phyloP scores from a whole-genome alignment of 2,329 filamentous ascomycete species.

The Pestalotiopsis sp. region DNA sequence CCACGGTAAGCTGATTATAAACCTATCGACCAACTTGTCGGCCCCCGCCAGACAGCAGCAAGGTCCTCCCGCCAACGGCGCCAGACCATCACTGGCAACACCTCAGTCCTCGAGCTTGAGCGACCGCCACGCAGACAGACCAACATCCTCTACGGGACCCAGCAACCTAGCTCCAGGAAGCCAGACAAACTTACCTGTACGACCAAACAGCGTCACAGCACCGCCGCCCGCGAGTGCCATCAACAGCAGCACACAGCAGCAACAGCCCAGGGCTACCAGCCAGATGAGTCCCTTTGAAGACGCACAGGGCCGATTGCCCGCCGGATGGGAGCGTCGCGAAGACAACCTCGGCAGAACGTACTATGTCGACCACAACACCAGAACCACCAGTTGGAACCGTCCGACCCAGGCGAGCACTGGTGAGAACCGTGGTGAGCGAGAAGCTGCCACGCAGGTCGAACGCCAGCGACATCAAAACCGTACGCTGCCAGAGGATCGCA shows the following conservation, averaged over 20 bases:
- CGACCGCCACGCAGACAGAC: constrained; percentile 46
- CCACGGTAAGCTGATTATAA: constrained; percentile 95
- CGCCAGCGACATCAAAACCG: constrained; percentile 92
- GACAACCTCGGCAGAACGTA: constrained; percentile 95
- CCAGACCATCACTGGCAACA: constrained; percentile 44
- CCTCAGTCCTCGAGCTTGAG: constrained; percentile 46
- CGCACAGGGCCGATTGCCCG: constrained; percentile 85
- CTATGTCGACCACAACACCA: constrained; percentile 96
- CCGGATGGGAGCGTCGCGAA: constrained; percentile 94
- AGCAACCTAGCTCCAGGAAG: constrained; percentile 44
- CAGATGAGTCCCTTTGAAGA: constrained; percentile 94
- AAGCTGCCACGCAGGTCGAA: constrained; percentile 90
- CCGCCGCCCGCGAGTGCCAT: constrained; percentile 33
- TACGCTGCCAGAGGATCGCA: constrained; percentile 92
- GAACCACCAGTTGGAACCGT: constrained; percentile 94
- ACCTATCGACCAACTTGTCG: constrained; percentile 86
- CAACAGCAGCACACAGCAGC: constrained; percentile 21
- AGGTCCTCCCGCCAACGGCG: constrained; percentile 38
- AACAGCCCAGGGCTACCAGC: constrained; percentile 42
- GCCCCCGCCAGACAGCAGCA: constrained; percentile 58
- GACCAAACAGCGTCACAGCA: constrained; percentile 48
- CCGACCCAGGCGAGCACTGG: constrained; percentile 79
- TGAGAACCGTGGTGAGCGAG: constrained; percentile 76
- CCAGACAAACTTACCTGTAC: constrained; percentile 42
- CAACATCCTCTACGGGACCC: constrained; percentile 51